phyloP scores from a whole-genome alignment of 1,139 yeast genomes.

The Geotrichum phurueaensis region DNA sequence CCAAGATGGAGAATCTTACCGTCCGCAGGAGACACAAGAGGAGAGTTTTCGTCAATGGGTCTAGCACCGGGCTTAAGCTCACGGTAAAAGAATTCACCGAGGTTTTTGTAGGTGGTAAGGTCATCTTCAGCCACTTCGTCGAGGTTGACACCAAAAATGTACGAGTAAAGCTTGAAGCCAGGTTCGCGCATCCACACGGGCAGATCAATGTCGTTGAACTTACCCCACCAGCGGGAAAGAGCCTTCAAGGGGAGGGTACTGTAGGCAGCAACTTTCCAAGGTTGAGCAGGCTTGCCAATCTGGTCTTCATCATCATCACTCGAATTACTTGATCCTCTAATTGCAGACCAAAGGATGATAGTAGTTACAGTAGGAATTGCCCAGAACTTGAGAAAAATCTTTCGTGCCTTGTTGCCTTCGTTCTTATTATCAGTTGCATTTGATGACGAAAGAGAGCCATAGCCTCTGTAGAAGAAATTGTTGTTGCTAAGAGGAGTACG shows the following conservation, averaged over 20 bases:
- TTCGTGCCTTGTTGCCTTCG: slow-evolving; percentile 25
- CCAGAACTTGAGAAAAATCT: slow-evolving; percentile 25
- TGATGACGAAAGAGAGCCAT: slow-evolving; percentile 5
- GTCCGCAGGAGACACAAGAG: slow-evolving; percentile 84
- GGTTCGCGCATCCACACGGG: slow-evolving; percentile 89
- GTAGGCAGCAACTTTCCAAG: slow-evolving; percentile 86
- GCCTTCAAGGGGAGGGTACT: slow-evolving; percentile 89
- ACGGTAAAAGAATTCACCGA: slow-evolving; percentile 89
- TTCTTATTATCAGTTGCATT: slow-evolving; percentile 4
- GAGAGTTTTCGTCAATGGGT: slow-evolving; percentile 57
- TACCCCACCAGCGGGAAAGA: slow-evolving; percentile 91
- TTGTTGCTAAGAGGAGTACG: slow-evolving; percentile 9
- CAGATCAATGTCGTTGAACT: slow-evolving; percentile 69
- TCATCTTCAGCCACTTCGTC: slow-evolving; percentile 86
- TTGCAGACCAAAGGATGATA: slow-evolving; percentile 21
- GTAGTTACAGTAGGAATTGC: slow-evolving; percentile 23
- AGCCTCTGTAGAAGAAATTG: slow-evolving; percentile 11
- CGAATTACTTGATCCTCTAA: slow-evolving; percentile 7
- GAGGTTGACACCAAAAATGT: slow-evolving; percentile 78
- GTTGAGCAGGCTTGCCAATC: slow-evolving; percentile 55
- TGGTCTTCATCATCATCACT: slow-evolving; percentile 28
- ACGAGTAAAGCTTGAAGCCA: slow-evolving; percentile 71
- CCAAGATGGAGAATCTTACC: slow-evolving; percentile 89
- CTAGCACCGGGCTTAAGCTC: slow-evolving; percentile 72
- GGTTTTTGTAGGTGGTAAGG: slow-evolving; percentile 63